These are phyloP conservation scores for Fraxinus ornus DNA, from an alignment of 305 asterid species.

Conservation along the genomic window DNA sequence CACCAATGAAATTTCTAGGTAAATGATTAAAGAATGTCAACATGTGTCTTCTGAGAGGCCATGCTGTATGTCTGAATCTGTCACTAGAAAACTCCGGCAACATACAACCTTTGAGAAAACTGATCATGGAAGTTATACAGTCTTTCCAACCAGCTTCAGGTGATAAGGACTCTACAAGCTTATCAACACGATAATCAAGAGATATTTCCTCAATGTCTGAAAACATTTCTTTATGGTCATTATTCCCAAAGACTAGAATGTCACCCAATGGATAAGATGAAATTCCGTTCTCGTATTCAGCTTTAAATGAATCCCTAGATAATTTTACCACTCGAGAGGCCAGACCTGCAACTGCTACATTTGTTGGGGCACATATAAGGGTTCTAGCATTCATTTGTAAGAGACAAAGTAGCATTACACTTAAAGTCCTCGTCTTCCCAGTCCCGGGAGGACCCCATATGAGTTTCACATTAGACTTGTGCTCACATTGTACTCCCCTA, in stretches of 20 bases:
- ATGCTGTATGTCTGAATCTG: slow-evolving; percentile 23
- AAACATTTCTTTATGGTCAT: slow-evolving; percentile 43
- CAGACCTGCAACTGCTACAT: slow-evolving; percentile 52
- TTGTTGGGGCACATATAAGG: slow-evolving; percentile 58
- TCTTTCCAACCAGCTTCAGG: slow-evolving; percentile 53
- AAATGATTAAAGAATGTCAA: slow-evolving; percentile 44
- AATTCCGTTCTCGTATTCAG: slow-evolving; percentile 17
- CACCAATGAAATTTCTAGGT: slow-evolving; percentile 38
- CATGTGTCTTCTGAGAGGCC: slow-evolving; percentile 42
- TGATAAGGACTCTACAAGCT: slow-evolving; percentile 39
- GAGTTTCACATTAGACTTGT: slow-evolving; percentile 45
- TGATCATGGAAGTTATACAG: slow-evolving; percentile 34
- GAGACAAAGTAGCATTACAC: slow-evolving; percentile 45
- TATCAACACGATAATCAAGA: slow-evolving; percentile 53
- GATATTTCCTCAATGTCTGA: slow-evolving; percentile 52
- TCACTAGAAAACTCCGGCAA: slow-evolving; percentile 43
- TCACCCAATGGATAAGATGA: slow-evolving; percentile 48
- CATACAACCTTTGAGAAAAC: slow-evolving; percentile 46
- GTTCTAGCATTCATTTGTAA: slow-evolving; percentile 44
- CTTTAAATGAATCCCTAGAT: slow-evolving; percentile 33
- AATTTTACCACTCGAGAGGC: slow-evolving; percentile 49
- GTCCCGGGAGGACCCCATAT: slow-evolving; percentile 87
- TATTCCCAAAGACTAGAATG: slow-evolving; percentile 54
- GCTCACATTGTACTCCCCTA: slow-evolving; percentile 35
- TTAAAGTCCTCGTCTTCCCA: slow-evolving; percentile 58